Conservation (phyloP, 441 rosid genomes). For the Croton setiger region DNA sequence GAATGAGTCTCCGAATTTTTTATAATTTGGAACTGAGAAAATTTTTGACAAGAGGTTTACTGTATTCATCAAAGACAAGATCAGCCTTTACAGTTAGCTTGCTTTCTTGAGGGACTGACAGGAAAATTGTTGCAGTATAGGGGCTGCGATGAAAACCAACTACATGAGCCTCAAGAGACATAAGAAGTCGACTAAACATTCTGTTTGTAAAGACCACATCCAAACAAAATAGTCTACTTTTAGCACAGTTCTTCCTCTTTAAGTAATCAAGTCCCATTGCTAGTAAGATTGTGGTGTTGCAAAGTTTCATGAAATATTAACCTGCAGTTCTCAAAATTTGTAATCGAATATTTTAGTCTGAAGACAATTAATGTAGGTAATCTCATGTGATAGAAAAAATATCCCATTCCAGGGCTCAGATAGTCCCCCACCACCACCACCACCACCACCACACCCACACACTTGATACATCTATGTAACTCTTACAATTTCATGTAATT, state of each 20-base stretch:
- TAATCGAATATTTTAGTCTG: not conserved
- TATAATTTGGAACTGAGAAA: not conserved
- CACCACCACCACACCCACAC: no score
- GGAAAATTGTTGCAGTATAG: slow-evolving; percentile 48
- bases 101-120: slow-evolving; percentile 42
- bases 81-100: slow-evolving; percentile 79
- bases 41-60: slow-evolving; percentile 39
- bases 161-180: slow-evolving; percentile 4
- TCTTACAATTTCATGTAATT: no score
- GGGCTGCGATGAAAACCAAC: slow-evolving; percentile 61
- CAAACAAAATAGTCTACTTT: not conserved
- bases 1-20: slow-evolving; percentile 3
- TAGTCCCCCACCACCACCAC: no score
- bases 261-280: not conserved
- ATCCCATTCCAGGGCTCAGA: not conserved
- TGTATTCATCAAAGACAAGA: slow-evolving; percentile 83
- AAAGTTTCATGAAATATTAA: not conserved
- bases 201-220: not conserved
- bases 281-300: not conserved
- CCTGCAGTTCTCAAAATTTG: not conserved
- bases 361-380: not conserved
- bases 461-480: no score
- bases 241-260: not conserved
- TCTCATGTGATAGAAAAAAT: not conserved
- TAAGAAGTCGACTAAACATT: not conserved